Evolutionary conservation across 768 basidiomycete species (phyloP), one percentile per base, ranked within the genome.

Genomic region (Pisolithus sp.): DNA sequence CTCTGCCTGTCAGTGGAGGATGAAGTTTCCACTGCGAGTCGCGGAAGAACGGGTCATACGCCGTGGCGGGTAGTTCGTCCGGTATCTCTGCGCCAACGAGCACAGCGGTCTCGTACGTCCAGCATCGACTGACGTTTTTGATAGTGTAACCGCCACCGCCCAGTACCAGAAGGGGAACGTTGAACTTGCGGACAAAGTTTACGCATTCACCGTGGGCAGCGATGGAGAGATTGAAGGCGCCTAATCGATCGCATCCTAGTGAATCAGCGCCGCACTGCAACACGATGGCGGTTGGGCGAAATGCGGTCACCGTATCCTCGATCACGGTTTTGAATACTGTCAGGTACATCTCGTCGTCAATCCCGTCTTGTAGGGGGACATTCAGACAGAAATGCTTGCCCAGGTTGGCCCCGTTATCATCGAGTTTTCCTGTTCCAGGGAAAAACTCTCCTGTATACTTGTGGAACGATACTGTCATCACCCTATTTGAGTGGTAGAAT

Each of bases 361-460:
- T 88, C 8, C 95, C 95, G 61, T 98, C 96, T 66, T 86, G 87
- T 0, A 99, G 74, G 0, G 95, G 95, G 0, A 99, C 90, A 63
- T 99, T 99, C 40, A 98, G 75, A 53, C 84, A 87, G 66, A 98
- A 99, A 65, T 98, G 86, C 69, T 95, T 96, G 49, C 95, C 95
- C 1, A 82, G 66, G n/a, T 85, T 86, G 18, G 77, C 75, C 13
- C 92, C 90, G 54, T 92, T 91, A 71, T 99, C 95, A 62, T 94
- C 89, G 8, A 97, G 77, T 68, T 93, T 93, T 15, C 95, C 95
- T 0, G 95, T 99, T 0, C 94, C 93, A 0, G 95, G 95, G 68
- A 99, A 99, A 76, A 99, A 99, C 62, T 95, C 92, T 51, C 92
- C 93, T 1, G 89, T 93, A 74, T 96, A 99, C 71, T 98, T 98